phyloP scores from a whole-genome alignment of 352 stramenopile genomes.

The Phytopythium oedochilum region DNA sequence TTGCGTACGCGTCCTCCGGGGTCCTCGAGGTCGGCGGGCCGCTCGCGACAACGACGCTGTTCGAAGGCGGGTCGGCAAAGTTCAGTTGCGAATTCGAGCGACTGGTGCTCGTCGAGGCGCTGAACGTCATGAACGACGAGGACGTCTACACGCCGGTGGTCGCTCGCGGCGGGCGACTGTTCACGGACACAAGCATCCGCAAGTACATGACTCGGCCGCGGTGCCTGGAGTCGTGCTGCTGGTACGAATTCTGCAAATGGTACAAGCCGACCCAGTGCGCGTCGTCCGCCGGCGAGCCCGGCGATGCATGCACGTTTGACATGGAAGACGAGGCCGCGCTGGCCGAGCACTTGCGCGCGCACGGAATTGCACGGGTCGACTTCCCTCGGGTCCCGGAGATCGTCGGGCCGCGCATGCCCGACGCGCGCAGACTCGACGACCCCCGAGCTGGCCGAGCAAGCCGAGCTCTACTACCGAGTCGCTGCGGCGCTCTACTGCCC shows the following conservation, averaged over 20 bases:
- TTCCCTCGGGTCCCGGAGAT: slow-evolving; percentile 18
- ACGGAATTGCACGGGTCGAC: background rate
- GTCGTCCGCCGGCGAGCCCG: too few relatives aligned
- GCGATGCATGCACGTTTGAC: slow-evolving; percentile 1
- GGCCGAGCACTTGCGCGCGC: background rate
- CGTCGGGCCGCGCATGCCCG: slow-evolving; percentile 12
- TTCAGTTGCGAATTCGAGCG: slow-evolving; percentile 17
- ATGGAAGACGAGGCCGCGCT: background rate
- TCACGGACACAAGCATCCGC: slow-evolving; percentile 9
- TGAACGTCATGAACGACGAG: slow-evolving; percentile 11
- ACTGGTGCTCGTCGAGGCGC: slow-evolving; percentile 9
- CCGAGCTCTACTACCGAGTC: slow-evolving; percentile 13
- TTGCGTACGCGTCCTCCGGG: too few relatives aligned
- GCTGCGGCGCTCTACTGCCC: slow-evolving; percentile 8
- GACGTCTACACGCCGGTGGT: slow-evolving; percentile 13
- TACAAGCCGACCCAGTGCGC: slow-evolving; percentile 3
- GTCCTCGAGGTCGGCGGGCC: too few relatives aligned
- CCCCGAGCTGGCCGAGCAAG: slow-evolving; percentile 5
- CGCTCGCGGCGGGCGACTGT: slow-evolving; percentile 1
- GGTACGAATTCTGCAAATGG: slow-evolving; percentile 19
- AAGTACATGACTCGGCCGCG: slow-evolving; percentile 5
- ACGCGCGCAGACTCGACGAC: slow-evolving; percentile 4
- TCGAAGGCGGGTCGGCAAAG: too few relatives aligned
- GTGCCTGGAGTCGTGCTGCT: slow-evolving; percentile 11
- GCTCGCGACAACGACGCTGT: too few relatives aligned